Evolutionary conservation across 1,284 basidiomycete genomes (phyloP).

Genomic region (Trichosporon sp.): DNA sequence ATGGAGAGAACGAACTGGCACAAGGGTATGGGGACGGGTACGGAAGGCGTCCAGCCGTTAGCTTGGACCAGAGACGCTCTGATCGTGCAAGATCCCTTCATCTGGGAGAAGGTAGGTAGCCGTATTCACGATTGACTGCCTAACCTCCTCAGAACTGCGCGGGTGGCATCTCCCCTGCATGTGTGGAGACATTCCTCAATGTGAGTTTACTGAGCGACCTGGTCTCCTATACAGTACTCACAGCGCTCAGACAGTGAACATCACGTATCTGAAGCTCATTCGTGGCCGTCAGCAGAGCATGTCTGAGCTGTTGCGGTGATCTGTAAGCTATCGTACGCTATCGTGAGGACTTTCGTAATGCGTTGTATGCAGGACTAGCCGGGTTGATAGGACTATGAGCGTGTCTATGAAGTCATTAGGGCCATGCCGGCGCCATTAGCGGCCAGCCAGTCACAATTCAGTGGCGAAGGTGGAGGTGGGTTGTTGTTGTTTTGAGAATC

Average conservation of each 20-base stretch:
- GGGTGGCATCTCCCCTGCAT: slow-evolving; percentile 13
- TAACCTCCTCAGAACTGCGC: slow-evolving; percentile 25
- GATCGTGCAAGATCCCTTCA: slow-evolving; percentile 49
- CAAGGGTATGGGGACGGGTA: neutral
- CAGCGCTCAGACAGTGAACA: neutral
- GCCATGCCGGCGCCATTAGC: neutral
- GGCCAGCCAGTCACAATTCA: neutral
- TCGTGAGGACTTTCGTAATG: neutral
- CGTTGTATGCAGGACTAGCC: neutral
- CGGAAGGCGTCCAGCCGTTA: neutral
- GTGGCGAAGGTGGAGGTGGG: slow-evolving; percentile 1
- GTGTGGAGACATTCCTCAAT: slow-evolving; percentile 6
- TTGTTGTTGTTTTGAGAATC: neutral
- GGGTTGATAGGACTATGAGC: neutral
- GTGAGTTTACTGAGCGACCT: neutral
- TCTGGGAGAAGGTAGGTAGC: slow-evolving; percentile 44
- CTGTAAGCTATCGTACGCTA: neutral
- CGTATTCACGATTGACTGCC: no score
- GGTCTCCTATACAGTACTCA: neutral
- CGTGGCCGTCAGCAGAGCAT: neutral
- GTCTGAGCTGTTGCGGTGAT: neutral
- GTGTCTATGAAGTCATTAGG: neutral
- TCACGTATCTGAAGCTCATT: neutral
- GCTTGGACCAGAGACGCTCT: slow-evolving; percentile 14
- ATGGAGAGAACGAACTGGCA: neutral